Evolutionary conservation across 2,329 filamentous ascomycete genomes (phyloP).

Genomic region (Chaetomium globosum): DNA sequence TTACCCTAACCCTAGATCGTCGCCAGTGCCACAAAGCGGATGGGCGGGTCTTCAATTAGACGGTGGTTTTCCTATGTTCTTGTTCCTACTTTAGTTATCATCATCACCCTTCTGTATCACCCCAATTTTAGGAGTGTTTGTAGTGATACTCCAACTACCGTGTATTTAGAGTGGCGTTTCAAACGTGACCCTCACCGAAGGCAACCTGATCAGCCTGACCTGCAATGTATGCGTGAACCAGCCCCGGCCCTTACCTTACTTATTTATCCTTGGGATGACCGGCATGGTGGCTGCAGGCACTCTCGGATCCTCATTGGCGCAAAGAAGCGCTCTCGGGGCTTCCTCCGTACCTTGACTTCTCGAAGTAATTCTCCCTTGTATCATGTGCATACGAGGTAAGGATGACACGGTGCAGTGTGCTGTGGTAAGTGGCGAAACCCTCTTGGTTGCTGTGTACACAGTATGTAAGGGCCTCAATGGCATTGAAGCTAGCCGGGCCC

Average conservation of each 20-base stretch:
- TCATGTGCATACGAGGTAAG: too few relatives aligned
- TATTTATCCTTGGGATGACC: background rate
- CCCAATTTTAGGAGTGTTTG: background rate
- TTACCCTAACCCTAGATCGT: background rate
- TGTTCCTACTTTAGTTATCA: too few relatives aligned
- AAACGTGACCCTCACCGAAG: background rate
- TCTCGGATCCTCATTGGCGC: background rate
- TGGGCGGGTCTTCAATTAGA: background rate
- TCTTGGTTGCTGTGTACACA: background rate
- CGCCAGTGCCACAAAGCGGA: background rate
- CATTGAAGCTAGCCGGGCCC: background rate
- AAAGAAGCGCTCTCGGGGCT: background rate
- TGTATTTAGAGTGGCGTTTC: background rate
- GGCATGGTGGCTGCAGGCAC: conserved; percentile 1
- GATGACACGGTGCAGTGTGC: too few relatives aligned
- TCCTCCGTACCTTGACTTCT: background rate
- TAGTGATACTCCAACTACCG: background rate
- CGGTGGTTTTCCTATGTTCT: too few relatives aligned
- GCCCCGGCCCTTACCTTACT: background rate
- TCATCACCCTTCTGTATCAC: background rate
- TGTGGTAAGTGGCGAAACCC: background rate
- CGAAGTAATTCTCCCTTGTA: background rate
- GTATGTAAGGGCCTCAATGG: background rate
- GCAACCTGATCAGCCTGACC: background rate
- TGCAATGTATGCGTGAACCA: background rate